A percentile compares a stretch with the other conserved stretches of the same genome.
These are phyloP conservation scores for Mycena epipterygia DNA, from an alignment of 768 basidiomycete genomes.

Conservation along the genomic window DNA sequence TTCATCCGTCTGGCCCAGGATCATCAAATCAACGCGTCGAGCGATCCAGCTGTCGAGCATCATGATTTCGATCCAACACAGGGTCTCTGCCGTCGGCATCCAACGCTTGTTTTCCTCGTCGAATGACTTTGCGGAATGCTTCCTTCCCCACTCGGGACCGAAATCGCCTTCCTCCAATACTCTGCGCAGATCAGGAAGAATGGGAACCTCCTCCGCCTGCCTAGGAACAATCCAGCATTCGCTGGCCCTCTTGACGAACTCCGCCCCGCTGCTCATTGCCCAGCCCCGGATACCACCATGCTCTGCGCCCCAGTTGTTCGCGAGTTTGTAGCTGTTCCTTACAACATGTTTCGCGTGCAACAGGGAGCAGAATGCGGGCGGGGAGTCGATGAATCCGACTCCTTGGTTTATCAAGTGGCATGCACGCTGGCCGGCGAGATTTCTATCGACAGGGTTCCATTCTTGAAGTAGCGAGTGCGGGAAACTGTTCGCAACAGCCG, in stretches of 20 bases:
- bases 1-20: neutral
- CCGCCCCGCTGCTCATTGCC: constrained; percentile 6
- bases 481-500: constrained; percentile 18
- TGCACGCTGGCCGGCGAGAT: neutral
- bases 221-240: neutral
- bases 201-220: neutral
- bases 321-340: constrained; percentile 33
- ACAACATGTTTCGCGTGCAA: neutral
- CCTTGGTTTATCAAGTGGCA: neutral
- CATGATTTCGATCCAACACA: constrained; percentile 38
- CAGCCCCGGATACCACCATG: constrained; percentile 38
- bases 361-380: neutral
- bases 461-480: neutral
- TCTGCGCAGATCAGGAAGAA: neutral
- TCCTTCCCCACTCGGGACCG: neutral
- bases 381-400: neutral
- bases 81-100: constrained; percentile 23
- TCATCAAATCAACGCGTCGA: constrained; percentile 31
- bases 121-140: neutral
- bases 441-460: neutral
- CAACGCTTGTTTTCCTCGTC: neutral
- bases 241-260: neutral
- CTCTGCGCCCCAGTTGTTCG: constrained; percentile 38
- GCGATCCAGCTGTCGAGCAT: constrained; percentile 41
- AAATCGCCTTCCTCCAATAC: neutral